These are phyloP conservation scores for Diutina ranongensis DNA, from an alignment of 1,139 yeast species.

Conservation along the genomic window DNA sequence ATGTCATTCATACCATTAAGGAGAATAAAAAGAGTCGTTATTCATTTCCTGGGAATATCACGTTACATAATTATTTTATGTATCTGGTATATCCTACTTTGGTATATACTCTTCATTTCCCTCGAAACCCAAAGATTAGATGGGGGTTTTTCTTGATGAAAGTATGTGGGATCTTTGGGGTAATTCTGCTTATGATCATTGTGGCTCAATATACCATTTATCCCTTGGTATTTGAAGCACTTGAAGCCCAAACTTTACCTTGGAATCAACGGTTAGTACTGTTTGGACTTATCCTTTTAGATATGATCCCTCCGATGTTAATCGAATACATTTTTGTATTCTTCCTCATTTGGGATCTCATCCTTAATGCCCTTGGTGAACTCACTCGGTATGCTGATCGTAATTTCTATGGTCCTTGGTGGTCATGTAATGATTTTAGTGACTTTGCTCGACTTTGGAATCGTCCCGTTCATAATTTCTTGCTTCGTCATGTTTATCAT, in stretches of 20 bases:
- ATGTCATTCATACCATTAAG: slow-evolving; percentile 12
- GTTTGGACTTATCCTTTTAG: slow-evolving; percentile 57
- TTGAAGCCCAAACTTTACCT: slow-evolving; percentile 26
- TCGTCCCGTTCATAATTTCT: slow-evolving; percentile 83
- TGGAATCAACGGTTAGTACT: slow-evolving; percentile 6
- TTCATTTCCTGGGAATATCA: slow-evolving; percentile 62
- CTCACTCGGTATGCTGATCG: slow-evolving; percentile 79
- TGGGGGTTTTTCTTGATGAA: slow-evolving; percentile 64
- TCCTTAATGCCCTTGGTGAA: slow-evolving; percentile 81
- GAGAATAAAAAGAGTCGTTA: slow-evolving; percentile 12
- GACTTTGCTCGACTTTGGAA: slow-evolving; percentile 94
- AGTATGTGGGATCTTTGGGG: slow-evolving; percentile 72
- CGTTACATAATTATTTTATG: slow-evolving; percentile 53
- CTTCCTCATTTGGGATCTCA: slow-evolving; percentile 91
- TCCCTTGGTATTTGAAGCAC: slow-evolving; percentile 59
- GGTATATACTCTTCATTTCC: slow-evolving; percentile 71
- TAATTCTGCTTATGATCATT: slow-evolving; percentile 69
- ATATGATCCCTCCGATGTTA: slow-evolving; percentile 69
- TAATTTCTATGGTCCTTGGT: slow-evolving; percentile 92
- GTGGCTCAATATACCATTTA: slow-evolving; percentile 71
- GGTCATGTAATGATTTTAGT: slow-evolving; percentile 93
- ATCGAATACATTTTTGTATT: slow-evolving; percentile 68
- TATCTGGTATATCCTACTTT: slow-evolving; percentile 88
- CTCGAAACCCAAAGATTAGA: slow-evolving; percentile 60
- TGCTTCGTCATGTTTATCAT: slow-evolving; percentile 88